Conservation (phyloP, 495 filamentous ascomycete genomes). For the Aspergillus sparsus region DNA sequence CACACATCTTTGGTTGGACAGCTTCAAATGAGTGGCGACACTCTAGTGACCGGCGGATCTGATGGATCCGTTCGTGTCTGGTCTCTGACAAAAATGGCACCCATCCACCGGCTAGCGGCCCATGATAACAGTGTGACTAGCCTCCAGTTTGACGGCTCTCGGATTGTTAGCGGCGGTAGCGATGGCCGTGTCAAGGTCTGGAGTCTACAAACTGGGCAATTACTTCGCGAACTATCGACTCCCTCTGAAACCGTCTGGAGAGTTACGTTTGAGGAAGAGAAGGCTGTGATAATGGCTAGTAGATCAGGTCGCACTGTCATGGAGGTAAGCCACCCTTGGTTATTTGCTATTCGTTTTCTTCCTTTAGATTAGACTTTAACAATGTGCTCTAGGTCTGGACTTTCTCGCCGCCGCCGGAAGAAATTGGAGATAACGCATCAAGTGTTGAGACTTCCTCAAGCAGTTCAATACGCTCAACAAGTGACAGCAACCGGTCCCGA, state of each 20-base stretch:
- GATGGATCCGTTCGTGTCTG: slow-evolving; percentile 95
- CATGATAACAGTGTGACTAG: slow-evolving; percentile 98
- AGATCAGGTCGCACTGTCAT: slow-evolving; percentile 84
- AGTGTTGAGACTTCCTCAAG: slow-evolving; percentile 42
- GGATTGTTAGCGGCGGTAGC: slow-evolving; percentile 92
- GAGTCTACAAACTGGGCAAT: slow-evolving; percentile 85
- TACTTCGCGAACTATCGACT: slow-evolving; percentile 86
- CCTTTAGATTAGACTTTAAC: slow-evolving; percentile 4
- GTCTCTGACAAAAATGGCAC: slow-evolving; percentile 83
- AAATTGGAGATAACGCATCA: slow-evolving; percentile 39
- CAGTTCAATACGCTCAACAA: slow-evolving; percentile 33
- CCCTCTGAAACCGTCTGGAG: slow-evolving; percentile 96
- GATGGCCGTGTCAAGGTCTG: slow-evolving; percentile 97
- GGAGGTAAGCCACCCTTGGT: slow-evolving; percentile 66
- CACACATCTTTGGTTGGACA: slow-evolving; percentile 98
- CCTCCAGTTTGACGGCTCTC: slow-evolving; percentile 90
- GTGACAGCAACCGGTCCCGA: slow-evolving; percentile 28
- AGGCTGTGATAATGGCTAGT: slow-evolving; percentile 92
- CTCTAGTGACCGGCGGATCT: slow-evolving; percentile 91
- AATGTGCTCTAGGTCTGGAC: slow-evolving; percentile 70
- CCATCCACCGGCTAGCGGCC: slow-evolving; percentile 93
- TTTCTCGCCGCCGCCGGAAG: slow-evolving; percentile 78
- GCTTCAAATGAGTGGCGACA: slow-evolving; percentile 90
- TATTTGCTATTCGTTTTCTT: background rate
- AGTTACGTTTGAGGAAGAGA: slow-evolving; percentile 97